Percentiles rank a stretch among this genome's conserved stretches.
phyloP scores from a whole-genome alignment of 2,329 filamentous ascomycete genomes.

The Leptographium radiaticola region DNA sequence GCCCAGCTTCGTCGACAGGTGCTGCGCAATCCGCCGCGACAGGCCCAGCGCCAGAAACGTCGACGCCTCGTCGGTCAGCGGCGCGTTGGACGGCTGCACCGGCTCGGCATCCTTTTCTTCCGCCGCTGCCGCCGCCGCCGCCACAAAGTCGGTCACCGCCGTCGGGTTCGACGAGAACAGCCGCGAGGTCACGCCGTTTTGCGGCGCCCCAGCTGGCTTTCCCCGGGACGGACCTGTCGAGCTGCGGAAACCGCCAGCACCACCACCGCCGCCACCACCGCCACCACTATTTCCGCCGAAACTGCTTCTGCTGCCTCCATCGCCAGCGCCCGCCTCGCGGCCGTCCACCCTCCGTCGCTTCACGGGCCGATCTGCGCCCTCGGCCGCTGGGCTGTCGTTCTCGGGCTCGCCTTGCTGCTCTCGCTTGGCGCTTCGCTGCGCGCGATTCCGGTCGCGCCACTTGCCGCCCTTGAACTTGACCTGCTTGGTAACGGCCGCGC shows the following conservation, averaged over 20 bases:
- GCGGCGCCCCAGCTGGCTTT: not conserved
- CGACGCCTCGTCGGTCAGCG: slow-evolving; percentile 67
- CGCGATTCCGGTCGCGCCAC: slow-evolving; percentile 79
- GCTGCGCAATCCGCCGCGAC: slow-evolving; percentile 65
- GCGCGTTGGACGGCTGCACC: slow-evolving; percentile 72
- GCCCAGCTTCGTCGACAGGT: slow-evolving; percentile 72
- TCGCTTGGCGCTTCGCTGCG: slow-evolving; percentile 47
- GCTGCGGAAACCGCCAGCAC: too few species aligned
- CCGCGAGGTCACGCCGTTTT: slow-evolving; percentile 57
- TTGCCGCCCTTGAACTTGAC: slow-evolving; percentile 73
- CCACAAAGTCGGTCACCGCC: slow-evolving; percentile 47
- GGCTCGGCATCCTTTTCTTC: slow-evolving; percentile 39
- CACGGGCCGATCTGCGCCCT: slow-evolving; percentile 4
- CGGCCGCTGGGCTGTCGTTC: not conserved
- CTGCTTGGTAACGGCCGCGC: slow-evolving; percentile 47
- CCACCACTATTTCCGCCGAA: too few species aligned
- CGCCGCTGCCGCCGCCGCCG: slow-evolving; percentile 23
- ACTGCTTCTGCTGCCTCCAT: not conserved
- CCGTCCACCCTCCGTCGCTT: slow-evolving; percentile 17
- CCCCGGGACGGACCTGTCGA: not conserved
- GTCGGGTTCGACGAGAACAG: slow-evolving; percentile 84
- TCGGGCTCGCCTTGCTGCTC: slow-evolving; percentile 1
- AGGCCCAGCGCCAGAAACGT: slow-evolving; percentile 81
- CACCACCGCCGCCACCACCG: too few species aligned
- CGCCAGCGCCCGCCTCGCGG: slow-evolving; percentile 10